A percentile compares a stretch with the other conserved stretches of the same genome.
Evolutionary conservation across 768 basidiomycete genomes (phyloP).

Genomic region (Tricholoma flavovirens): DNA sequence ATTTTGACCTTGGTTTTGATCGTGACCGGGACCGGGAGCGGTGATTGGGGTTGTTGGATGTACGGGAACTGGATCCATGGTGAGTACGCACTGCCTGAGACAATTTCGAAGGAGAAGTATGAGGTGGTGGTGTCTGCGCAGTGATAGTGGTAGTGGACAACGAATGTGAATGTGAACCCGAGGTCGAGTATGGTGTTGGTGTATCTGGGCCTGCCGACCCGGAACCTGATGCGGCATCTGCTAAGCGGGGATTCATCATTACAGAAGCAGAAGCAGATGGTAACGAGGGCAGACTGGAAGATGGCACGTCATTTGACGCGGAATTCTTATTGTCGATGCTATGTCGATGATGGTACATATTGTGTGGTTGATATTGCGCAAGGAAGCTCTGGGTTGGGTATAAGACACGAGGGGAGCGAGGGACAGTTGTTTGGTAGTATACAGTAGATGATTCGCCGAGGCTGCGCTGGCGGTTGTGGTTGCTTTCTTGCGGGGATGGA

Average conservation of each 20-base stretch:
- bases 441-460: conserved; percentile 50
- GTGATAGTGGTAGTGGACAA: conserved; percentile 45
- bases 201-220: conserved; percentile 34
- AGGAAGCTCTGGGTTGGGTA: conserved; percentile 39
- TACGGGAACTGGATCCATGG: conserved; percentile 8
- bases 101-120: conserved; percentile 16
- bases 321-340: conserved; percentile 15
- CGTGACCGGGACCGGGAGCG: conserved; percentile 16
- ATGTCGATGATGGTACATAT: conserved; percentile 7
- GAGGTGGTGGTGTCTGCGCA: conserved; percentile 33
- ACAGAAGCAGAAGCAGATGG: conserved; percentile 27
- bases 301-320: conserved; percentile 32
- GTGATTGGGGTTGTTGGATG: conserved; percentile 14
- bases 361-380: conserved; percentile 35
- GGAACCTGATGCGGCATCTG: conserved; percentile 14
- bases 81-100: not conserved
- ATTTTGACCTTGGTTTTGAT: conserved; percentile 9
- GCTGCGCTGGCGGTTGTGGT: conserved; percentile 2
- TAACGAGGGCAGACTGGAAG: conserved; percentile 24
- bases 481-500: conserved; percentile 5
- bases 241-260: conserved; percentile 29
- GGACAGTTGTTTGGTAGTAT: conserved; percentile 58
- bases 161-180: conserved; percentile 40
- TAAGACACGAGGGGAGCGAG: conserved; percentile 42
- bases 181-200: conserved; percentile 26